These are phyloP conservation scores for Royoungia palumana DNA, from an alignment of 768 basidiomycete species.

Conservation along the genomic window DNA sequence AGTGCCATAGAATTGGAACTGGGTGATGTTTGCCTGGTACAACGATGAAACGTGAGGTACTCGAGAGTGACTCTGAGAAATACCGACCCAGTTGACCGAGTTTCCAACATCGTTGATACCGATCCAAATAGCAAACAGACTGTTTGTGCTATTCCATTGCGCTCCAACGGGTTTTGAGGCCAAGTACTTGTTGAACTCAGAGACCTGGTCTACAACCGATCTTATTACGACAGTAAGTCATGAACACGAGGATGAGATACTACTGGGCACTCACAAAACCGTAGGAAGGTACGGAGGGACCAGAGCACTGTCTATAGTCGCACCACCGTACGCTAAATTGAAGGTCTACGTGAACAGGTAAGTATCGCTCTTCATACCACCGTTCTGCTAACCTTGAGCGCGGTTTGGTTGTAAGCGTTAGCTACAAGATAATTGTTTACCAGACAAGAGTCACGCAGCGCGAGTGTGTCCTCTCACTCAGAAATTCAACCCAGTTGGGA, in stretches of 20 bases:
- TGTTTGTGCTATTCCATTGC: conserved; percentile 54
- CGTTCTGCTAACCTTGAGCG: conserved; percentile 39
- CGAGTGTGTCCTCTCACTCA: conserved; percentile 38
- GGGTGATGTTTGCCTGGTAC: conserved; percentile 23
- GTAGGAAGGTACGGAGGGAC: conserved; percentile 51
- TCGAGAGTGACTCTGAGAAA: neutral
- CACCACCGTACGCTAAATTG: conserved; percentile 66
- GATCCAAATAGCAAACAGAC: conserved; percentile 67
- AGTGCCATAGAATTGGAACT: conserved; percentile 21
- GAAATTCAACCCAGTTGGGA: conserved; percentile 57
- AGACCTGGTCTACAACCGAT: conserved; percentile 51
- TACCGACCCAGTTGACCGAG: conserved; percentile 16
- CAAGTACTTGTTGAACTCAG: conserved; percentile 48
- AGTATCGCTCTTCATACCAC: neutral
- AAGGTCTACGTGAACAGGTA: conserved; percentile 41
- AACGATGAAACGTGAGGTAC: neutral
- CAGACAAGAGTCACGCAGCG: neutral
- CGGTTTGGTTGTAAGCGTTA: conserved; percentile 52
- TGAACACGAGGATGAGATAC: neutral
- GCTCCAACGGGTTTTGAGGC: conserved; percentile 47
- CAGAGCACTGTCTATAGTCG: conserved; percentile 57
- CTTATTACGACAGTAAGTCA: conserved; percentile 6
- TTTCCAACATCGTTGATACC: conserved; percentile 61
- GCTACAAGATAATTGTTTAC: conserved; percentile 29
- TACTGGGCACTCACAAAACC: conserved; percentile 45